A percentile compares a stretch with the other conserved stretches of the same genome.
phyloP scores from a whole-genome alignment of 441 rosid genomes.

The Pelargonium fulgidum region DNA sequence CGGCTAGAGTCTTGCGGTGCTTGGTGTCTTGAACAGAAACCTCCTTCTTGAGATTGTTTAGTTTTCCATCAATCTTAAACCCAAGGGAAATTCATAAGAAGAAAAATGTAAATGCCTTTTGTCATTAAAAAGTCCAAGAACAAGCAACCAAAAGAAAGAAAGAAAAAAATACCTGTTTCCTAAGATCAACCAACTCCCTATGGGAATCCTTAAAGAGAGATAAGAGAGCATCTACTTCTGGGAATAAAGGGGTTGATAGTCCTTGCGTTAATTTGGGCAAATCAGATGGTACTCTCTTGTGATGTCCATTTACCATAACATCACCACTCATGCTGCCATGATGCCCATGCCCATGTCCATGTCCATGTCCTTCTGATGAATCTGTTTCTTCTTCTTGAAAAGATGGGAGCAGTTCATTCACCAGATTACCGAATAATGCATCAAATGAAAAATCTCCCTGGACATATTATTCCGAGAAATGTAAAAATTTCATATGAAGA shows the following conservation, averaged over 20 bases:
- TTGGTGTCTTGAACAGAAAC: conserved; percentile 86
- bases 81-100: conserved; percentile 19
- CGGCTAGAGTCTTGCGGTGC: conserved; percentile 87
- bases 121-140: not conserved
- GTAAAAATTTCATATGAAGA: not conserved
- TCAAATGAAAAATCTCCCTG: conserved; percentile 98
- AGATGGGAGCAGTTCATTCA: conserved; percentile 76
- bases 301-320: conserved; percentile 65
- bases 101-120: conserved; percentile 3
- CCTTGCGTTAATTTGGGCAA: conserved; percentile 46
- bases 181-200: conserved; percentile 81
- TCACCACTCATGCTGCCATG: conserved; percentile 57
- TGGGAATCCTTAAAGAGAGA: conserved; percentile 84
- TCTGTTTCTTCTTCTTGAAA: conserved; percentile 82
- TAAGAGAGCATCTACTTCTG: conserved; percentile 85
- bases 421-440: conserved; percentile 86
- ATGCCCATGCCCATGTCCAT: no score
- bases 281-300: conserved; percentile 52
- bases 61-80: conserved; percentile 81
- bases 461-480: conserved; percentile 1
- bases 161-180: conserved; percentile 47
- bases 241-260: conserved; percentile 65
- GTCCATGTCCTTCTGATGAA: conserved; percentile 35
- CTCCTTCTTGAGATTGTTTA: conserved; percentile 78
- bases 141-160: conserved; percentile 2